Evolutionary conservation across 371 early-diverging fungal species (phyloP), one percentile per base, ranked within the genome.

Genomic region (Mortierella sp.): DNA sequence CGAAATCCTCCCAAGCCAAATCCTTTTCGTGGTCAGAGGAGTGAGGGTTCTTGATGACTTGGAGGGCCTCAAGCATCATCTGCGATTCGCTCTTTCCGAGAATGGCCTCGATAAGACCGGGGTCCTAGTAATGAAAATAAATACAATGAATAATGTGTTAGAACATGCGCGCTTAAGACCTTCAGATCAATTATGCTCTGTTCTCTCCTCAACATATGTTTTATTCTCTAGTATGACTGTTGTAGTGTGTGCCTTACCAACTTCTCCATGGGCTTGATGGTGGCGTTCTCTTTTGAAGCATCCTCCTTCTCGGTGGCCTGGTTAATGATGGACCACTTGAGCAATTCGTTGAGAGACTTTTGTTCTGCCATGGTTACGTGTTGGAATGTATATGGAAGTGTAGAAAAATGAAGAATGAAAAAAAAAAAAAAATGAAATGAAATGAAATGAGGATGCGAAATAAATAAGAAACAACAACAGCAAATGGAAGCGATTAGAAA

Each of bases 21-120:
- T 93, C 91, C 77, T 93, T 94, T 52, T 94, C 95, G n/a, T 94
- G 94, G 1, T 94, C 60, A 9, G 93, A 89, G 50, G 91, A 91
- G 5, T 92, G 77, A 4, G 90, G 88, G 82, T 94, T 92, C 38
- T 87, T 84, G 70, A 96, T 92, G 34, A 91, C 90, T 10, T 89
- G 92, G 55, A 96, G 88, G 73, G 94, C 94, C 73, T 97, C 97
- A 93, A 83, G 48, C 97, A 98, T 98, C 70, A 93, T 91, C 42
- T 95, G 94, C 1, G 97, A 93, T 70, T 97, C 98, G 72, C 95
- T 94, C 90, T 97, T 97, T 52, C 99, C 99, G 44, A 98, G 91
- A 76, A 98, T 97, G 13, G 95, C 92, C 75, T 98, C 98, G 57
- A 98, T 90, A 77, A 98, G 88, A 68, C 91, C 96, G 13, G 98